phyloP scores from a whole-genome alignment of 2,329 filamentous ascomycete species.

The Furcasterigmium sp. region DNA sequence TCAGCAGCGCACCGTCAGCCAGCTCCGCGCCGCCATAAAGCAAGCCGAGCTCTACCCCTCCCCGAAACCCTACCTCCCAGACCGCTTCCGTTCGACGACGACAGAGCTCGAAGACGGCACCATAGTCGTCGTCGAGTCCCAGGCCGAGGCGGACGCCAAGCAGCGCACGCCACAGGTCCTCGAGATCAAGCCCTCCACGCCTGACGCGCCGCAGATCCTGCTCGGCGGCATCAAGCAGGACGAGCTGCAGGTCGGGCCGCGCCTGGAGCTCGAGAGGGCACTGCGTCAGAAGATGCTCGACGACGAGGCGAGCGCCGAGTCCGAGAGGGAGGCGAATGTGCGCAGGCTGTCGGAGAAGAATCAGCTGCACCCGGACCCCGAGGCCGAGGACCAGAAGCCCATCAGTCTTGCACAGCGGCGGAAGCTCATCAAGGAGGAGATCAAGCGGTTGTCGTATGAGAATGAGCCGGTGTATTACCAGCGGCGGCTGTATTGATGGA shows the following conservation, averaged over 20 bases:
- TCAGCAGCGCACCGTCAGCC: conserved; percentile 78
- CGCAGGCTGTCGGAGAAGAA: conserved; percentile 6
- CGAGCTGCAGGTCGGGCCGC: conserved; percentile 9
- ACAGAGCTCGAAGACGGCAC: conserved; percentile 42
- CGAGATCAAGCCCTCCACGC: conserved; percentile 28
- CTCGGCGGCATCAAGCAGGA: conserved; percentile 11
- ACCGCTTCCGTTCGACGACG: conserved; percentile 40
- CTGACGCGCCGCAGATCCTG: conserved; percentile 18
- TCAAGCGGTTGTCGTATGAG: conserved; percentile 39
- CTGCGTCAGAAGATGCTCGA: conserved; percentile 23
- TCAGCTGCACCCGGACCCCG: conserved; percentile 26
- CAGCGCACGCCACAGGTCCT: conserved; percentile 19
- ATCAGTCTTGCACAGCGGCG: conserved; percentile 49
- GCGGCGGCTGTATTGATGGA: conserved; percentile 44
- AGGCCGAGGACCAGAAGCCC: conserved; percentile 36
- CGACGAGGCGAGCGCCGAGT: conserved; percentile 10
- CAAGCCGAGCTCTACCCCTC: conserved; percentile 38
- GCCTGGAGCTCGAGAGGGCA: conserved; percentile 20
- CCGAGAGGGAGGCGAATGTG: conserved; percentile 11
- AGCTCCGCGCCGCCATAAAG: conserved; percentile 69
- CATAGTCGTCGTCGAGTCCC: conserved; percentile 31
- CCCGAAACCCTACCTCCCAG: conserved; percentile 44
- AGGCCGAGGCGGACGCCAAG: conserved; percentile 21
- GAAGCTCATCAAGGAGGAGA: conserved; percentile 53
- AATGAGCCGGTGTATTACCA: conserved; percentile 47